These are phyloP conservation scores for Phytophthora pseudosyringae DNA, from an alignment of 352 stramenopile genomes.

Conservation along the genomic window DNA sequence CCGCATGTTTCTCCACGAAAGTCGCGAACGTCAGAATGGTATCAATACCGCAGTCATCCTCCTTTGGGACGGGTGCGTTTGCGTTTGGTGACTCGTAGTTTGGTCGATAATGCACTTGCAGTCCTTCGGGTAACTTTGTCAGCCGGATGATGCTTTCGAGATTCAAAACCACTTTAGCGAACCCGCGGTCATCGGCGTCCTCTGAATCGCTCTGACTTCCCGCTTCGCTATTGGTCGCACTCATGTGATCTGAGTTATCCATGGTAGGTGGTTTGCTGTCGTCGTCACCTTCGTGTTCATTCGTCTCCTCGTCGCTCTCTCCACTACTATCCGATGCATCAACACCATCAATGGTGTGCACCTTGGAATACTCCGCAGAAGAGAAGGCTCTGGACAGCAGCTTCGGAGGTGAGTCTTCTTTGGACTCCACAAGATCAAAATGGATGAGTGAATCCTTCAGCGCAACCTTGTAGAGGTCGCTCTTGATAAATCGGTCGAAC, in stretches of 20 bases:
- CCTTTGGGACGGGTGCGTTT: slow-evolving; percentile 30
- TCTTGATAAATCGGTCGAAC: slow-evolving; percentile 88
- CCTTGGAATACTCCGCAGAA: slow-evolving; percentile 40
- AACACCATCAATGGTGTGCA: slow-evolving; percentile 5
- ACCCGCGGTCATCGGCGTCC: slow-evolving; percentile 50
- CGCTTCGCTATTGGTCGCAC: slow-evolving; percentile 45
- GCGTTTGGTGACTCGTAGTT: slow-evolving; percentile 63
- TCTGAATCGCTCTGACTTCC: slow-evolving; percentile 50
- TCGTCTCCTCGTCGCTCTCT: slow-evolving; percentile 19
- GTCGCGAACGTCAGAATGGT: slow-evolving; percentile 77
- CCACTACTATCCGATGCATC: slow-evolving; percentile 7
- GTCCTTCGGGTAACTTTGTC: slow-evolving; percentile 76
- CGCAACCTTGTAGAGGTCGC: slow-evolving; percentile 81
- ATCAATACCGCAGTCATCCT: slow-evolving; percentile 51
- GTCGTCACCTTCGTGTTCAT: slow-evolving; percentile 19
- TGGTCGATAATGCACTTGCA: slow-evolving; percentile 85
- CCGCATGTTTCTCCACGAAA: slow-evolving; percentile 60
- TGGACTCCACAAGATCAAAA: slow-evolving; percentile 61
- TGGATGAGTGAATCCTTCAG: slow-evolving; percentile 78
- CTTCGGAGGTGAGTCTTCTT: slow-evolving; percentile 74
- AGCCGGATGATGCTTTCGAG: slow-evolving; percentile 87
- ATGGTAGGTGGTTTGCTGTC: slow-evolving; percentile 29
- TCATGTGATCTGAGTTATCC: slow-evolving; percentile 25
- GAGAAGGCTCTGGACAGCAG: slow-evolving; percentile 70
- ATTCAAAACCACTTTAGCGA: slow-evolving; percentile 72